A percentile compares a stretch with the other conserved stretches of the same genome.
phyloP scores from a whole-genome alignment of 2,329 filamentous ascomycete species.

The Aspergillus luchuensis region DNA sequence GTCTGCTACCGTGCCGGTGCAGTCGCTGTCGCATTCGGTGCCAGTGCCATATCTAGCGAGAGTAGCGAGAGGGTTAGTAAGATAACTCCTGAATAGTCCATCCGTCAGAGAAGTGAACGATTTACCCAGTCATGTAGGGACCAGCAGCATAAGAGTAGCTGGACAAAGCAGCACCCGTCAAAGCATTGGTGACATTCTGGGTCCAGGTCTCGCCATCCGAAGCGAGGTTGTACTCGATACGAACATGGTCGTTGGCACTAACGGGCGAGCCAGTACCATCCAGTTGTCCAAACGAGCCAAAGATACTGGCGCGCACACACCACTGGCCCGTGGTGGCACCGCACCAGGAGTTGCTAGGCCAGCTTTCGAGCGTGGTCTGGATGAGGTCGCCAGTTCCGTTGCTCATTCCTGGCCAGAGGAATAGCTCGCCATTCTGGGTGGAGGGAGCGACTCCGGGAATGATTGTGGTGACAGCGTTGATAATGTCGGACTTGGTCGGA shows the following conservation, averaged over 20 bases:
- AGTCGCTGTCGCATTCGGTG: constrained; percentile 45
- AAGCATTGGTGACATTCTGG: constrained; percentile 41
- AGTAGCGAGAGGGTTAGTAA: too few relatives aligned
- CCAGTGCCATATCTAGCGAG: constrained; percentile 34
- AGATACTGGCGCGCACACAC: constrained; percentile 46
- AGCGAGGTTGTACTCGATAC: constrained; percentile 29
- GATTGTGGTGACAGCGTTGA: constrained; percentile 45
- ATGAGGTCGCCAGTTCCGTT: constrained; percentile 50
- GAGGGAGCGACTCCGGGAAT: constrained; percentile 43
- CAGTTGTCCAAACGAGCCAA: constrained; percentile 47
- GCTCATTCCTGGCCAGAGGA: constrained; percentile 51
- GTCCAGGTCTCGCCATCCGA: constrained; percentile 33
- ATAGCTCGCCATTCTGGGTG: constrained; percentile 42
- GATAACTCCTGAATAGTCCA: too few relatives aligned
- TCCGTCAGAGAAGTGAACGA: too few relatives aligned
- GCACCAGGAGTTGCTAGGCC: constrained; percentile 47
- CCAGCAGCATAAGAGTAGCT: constrained; percentile 40
- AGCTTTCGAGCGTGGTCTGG: constrained; percentile 47
- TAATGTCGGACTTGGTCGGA: constrained; percentile 41
- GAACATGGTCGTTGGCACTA: constrained; percentile 35
- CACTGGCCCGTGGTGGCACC: constrained; percentile 43
- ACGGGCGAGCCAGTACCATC: constrained; percentile 27
- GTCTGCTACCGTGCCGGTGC: constrained; percentile 42
- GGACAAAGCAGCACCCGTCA: constrained; percentile 37
- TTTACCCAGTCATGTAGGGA: constrained; percentile 37